Evolutionary conservation across 305 asterid species (phyloP).

Genomic region (Fraxinus baroniana): DNA sequence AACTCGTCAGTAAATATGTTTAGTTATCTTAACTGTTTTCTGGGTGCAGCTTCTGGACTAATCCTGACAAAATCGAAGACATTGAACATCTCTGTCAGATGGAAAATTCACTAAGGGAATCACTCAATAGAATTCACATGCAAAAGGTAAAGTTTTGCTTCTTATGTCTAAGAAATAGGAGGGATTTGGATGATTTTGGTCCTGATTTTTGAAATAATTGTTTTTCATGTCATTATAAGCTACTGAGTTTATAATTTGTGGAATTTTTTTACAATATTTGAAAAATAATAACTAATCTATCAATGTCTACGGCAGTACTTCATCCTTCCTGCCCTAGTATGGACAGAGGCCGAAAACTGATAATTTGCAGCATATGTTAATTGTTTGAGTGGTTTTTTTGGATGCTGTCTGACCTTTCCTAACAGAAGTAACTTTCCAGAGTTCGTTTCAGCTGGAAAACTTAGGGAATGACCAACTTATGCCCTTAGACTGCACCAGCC

Average conservation of each 20-base stretch:
- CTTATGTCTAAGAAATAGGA: not conserved
- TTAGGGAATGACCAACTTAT: slow-evolving; percentile 40
- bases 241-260: not conserved
- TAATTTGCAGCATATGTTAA: not conserved
- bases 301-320: not conserved
- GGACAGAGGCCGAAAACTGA: not conserved
- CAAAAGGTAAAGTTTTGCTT: slow-evolving; percentile 43
- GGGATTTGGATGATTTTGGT: not conserved
- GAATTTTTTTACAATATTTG: not conserved
- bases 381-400: not conserved
- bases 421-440: not conserved
- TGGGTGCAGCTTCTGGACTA: slow-evolving; percentile 63
- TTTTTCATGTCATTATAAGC: not conserved
- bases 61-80: slow-evolving; percentile 65
- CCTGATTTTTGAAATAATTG: not conserved
- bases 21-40: slow-evolving; percentile 8
- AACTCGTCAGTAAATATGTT: slow-evolving; percentile 21
- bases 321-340: slow-evolving; percentile 1
- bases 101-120: slow-evolving; percentile 60
- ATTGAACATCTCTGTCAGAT: slow-evolving; percentile 62
- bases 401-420: slow-evolving; percentile 11
- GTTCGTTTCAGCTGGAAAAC: slow-evolving; percentile 37
- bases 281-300: not conserved
- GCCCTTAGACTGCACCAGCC: slow-evolving; percentile 52
- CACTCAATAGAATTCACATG: slow-evolving; percentile 49